Base-by-base conservation (phyloP, 179 eudicot genomes). In the Actinidia chinensis region DNA sequence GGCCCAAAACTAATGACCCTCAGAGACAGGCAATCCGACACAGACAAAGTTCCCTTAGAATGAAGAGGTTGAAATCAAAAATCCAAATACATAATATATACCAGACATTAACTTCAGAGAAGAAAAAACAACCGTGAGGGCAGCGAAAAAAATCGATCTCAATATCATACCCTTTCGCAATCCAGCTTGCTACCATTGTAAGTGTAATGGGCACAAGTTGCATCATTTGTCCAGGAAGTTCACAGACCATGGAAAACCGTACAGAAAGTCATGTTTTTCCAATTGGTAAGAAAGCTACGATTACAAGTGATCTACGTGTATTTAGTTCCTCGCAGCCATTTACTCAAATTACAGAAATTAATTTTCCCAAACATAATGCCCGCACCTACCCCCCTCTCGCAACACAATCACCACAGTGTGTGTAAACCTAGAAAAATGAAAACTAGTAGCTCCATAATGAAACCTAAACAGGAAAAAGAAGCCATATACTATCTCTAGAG, bases 91-190 rank as follows among this genome's bases (percentile, higher is more conserved):
- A 20, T n/a, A n/a, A n/a, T n/a, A n/a, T n/a, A 48, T 18, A 7
- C 36, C 59, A 61, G 15, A 25, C 25, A 47, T n/a, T 64, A 64
- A 18, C 23, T 48, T n/a, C 33, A 61, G 11, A 58, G 1, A 71
- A 47, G 65, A 61, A 84, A 68, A 66, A 61, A 47, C 75, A 51
- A 95, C 99, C 90, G 87, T 86, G 50, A 95, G 87, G 56, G n/a
- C n/a, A 81, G 54, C 96, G 98, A 84, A 95, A 92, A n/a, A 82
- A 95, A 91, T 12, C 89, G 90, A 52, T 93, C 98, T 46, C 90
- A 81, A 23, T n/a, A 89, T 95, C 95, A 73, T 96, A n/a, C 97
- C 84, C n/a, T n/a, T 92, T 87, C 69, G 91, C 36, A 92, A 81
- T 66, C 98, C 95, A 83, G n/a, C 77, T 92, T 82, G 92, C 97